Evolutionary conservation across 345 rosid genomes (phyloP), one percentile per base, ranked within the genome.

Genomic region (Dipteronia dyeriana): DNA sequence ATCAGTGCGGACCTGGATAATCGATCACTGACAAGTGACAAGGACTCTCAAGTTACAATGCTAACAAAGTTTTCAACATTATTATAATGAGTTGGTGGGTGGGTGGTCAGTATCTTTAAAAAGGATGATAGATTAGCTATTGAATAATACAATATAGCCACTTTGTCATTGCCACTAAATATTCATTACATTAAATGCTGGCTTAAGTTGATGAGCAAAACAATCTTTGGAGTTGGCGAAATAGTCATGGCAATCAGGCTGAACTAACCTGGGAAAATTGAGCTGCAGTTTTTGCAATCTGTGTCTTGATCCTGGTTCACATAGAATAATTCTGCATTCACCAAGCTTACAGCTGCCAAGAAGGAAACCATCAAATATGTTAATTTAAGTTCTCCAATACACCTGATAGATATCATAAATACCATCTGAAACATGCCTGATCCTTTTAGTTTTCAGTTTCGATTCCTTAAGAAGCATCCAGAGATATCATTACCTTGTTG

Each of bases 211-310:
- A 17, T 13, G 4, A 23, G 57, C 22, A 17, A 73, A 41, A 41
- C 57, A 71, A n/a, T 57, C 19, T 59, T 56, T 20, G 31, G 53
- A 39, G n/a, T 38, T 38, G 66, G 38, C 22, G 1, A 29, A 51
- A 72, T 38, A 57, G 23, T 34, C 64, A n/a, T 22, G 53, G 38
- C 7, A 7, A 59, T 12, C 22, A 20, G 13, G 43, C 74, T 10
- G 3, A 66, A 79, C 86, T 79, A 74, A 92, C 97, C 92, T 93
- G 69, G 99, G 95, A 82, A 90, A 95, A 80, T 95, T 95, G 69
- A 95, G 94, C 91, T 91, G 98, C 88, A 95, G 82, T 80, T 95
- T 95, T 82, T 95, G 99, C 86, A 90, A 68, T 76, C 91, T 89
- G 74, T 95, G 98, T 77, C 83, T 91, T 69, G 90, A 84, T 66